Base-by-base conservation (phyloP, 2,329 filamentous ascomycete genomes). In the Lecanicillium sp. region DNA sequence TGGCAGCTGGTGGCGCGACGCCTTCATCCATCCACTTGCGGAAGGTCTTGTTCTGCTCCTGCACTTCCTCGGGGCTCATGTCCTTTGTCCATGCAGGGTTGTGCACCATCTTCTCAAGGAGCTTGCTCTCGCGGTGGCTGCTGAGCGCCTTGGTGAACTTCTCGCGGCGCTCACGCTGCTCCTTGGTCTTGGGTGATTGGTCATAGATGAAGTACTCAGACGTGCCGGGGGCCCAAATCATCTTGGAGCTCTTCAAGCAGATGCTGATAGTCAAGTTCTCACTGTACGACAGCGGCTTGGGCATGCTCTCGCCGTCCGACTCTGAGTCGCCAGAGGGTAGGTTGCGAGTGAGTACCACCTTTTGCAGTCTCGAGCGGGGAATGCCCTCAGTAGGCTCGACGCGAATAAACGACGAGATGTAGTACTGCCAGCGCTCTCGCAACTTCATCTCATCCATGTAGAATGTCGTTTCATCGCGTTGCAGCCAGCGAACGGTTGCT, bases 401-500 rank as follows among this genome's bases (percentile, higher is more conserved):
- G 46, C 87, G 86, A 49, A 87, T 85, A 60, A 85, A 97, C 0
- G 89, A 88, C 14, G 90, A 89, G 41, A 95, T 87, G 58, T 98
- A 98, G 65, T 94, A 94, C 51, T 90, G 86, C 92, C 92, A 98
- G 29, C 79, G 74, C 45, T 87, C 81, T 41, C 82, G 81, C 36
- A 81, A 77, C 54, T 92, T 84, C 68, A 95, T 82, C 49, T 95
- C 87, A 48, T 94, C 87, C 54, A 83, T 82, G 50, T 92, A 88
- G 58, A 95, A 87, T 0, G 94, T 84, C 29, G 78, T 79, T 49
- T 84, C 79, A 36, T 82, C 77, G 37, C 75, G 71, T 49, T 79
- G 76, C 36, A 84, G 62, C 72, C 77, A 80, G 32, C 87, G 86
- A 10, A 94, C 72, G 2, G 77, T 81, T 25, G 84, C 79, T 55